Base-by-base conservation (phyloP, 805 yeast species). In the Candida nemodendra region DNA sequence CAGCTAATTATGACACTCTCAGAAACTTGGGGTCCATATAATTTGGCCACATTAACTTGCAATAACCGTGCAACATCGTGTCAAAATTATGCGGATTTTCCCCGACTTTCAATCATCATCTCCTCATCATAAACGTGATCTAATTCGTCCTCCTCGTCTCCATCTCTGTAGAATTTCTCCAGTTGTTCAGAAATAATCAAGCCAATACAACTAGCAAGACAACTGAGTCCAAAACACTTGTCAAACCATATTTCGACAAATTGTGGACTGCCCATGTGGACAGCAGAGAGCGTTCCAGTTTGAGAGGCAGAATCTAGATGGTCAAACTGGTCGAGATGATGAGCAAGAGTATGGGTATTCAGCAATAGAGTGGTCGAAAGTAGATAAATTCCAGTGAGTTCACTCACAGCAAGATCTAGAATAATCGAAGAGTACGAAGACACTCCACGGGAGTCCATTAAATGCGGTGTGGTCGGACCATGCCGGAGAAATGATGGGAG, bases 171-270 rank as follows among this genome's bases (percentile, higher is more conserved):
- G 32, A 51, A 41, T 32, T 41, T 37, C 38, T 58, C 54, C 27
- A 54, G 33, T 32, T 50, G 50, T 27, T 58, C 59, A 7, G 50
- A 30, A 12, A 59, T 34, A n/a, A 52, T 32, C 8, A 59, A 41
- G 13, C 56, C 57, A 4, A 59, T 21, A 6, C 45, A 30, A 11
- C 76, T 66, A 1, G 54, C 42, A 3, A 69, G 44, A 45, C 74
- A 64, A 9, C 76, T 59, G 5, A 68, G 27, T 9, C 68, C 75
- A 57, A 73, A 76, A 29, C 75, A 69, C 51, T 71, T 64, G 45
- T 74, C 79, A 45, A 73, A 76, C 76, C 77, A 72, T 15, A 57
- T 54, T 42, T 74, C 79, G 15, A 75, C 66, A 47, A 72, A 73
- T 18, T 47, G 34, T 46, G 61, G 30, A 48, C 54, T 27, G 15